Evolutionary conservation across 2,329 filamentous ascomycete genomes (phyloP), one percentile per base, ranked within the genome.

Genomic region (Cordyceps cateniannulata): DNA sequence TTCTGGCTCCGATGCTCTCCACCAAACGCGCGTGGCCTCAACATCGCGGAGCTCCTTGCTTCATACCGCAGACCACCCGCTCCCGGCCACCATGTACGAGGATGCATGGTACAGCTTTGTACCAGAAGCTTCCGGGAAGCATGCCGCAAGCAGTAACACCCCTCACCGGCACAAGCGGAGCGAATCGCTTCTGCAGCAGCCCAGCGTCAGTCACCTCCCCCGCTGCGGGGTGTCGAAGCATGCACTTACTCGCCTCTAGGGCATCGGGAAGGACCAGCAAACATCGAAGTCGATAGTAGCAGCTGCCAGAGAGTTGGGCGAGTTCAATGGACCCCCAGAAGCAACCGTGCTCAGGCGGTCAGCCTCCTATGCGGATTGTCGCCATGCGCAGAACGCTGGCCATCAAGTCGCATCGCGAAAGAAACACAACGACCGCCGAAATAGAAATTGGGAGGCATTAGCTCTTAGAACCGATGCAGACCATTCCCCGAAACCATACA

Each of bases 41-140:
- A 32, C 49, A 5, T 14, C 42, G 62, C 56, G 48, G 63, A 66
- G 52, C 62, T 62, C 61, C 56, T 55, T 22, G 20, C 27, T 20
- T 25, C 44, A 50, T 54, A 60, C 57, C 52, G 47, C 62, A 62
- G 49, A 51, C 29, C 49, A 42, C n/a, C 44, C n/a, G 45, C 60
- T 57, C 24, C 56, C 38, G 45, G 53, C 32, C 53, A 48, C 59
- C 52, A 92, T 91, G 88, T 90, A 90, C 73, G 90, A 93, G 74
- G 90, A 93, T 73, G 86, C 88, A 32, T 93, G 90, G 89, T 91
- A 93, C 76, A 90, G 83, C 71, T 87, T 91, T 70, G 84, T 90
- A 65, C 83, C 88, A 27, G 84, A 88, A 60, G 75, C 83, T 59
- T 76, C 81, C 62, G 76, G 80, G 65, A 82, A 79, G 67, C 77